Conservation (phyloP, 345 rosid genomes). For the Capsella bursapastoris region DNA sequence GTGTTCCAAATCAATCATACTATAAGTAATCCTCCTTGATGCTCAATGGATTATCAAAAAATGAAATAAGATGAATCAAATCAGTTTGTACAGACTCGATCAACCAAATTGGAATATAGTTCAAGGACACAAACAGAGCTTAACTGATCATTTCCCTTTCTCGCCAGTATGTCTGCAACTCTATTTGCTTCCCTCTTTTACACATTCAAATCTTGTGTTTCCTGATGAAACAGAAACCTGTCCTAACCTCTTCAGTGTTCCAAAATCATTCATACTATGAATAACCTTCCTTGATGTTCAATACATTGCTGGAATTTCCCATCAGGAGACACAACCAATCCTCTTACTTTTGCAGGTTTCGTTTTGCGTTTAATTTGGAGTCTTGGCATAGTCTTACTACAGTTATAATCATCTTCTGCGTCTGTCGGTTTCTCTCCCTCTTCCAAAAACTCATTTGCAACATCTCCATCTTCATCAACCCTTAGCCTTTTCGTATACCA, state of each 20-base stretch:
- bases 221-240: neutral
- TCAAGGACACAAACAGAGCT: neutral
- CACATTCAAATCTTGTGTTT: neutral
- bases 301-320: conserved; percentile 46
- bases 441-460: conserved; percentile 87
- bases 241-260: neutral
- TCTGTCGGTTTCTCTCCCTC: conserved; percentile 47
- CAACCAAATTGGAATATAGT: neutral
- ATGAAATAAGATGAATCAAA: neutral
- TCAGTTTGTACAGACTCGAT: neutral
- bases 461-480: conserved; percentile 94
- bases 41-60: too few species aligned
- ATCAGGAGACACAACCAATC: conserved; percentile 42
- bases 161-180: neutral
- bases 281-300: conserved; percentile 45
- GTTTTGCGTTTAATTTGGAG: conserved; percentile 20
- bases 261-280: conserved; percentile 33
- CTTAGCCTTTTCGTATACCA: conserved; percentile 83
- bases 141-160: neutral
- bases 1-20: too few species aligned
- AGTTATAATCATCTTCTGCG: conserved; percentile 7
- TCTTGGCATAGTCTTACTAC: conserved; percentile 15
- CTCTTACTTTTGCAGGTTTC: conserved; percentile 40
- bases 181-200: conserved; percentile 4
- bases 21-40: too few species aligned